Evolutionary conservation across 495 filamentous ascomycete species (phyloP), one percentile per base, ranked within the genome.

Genomic region (Lepraria neglecta): DNA sequence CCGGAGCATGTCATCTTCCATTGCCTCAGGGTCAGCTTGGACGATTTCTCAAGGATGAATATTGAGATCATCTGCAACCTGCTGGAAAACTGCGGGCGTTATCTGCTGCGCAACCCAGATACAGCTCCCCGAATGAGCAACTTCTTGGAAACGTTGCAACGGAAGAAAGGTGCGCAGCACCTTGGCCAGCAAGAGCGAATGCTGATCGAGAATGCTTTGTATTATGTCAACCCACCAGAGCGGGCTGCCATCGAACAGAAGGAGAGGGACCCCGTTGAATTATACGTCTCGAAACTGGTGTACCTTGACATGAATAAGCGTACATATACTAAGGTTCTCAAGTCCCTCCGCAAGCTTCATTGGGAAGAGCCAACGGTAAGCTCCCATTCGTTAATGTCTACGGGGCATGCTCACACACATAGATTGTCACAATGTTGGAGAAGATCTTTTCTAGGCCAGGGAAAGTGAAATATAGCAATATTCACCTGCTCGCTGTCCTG

Each of bases 1-100:
- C 95, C 94, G 10, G 92, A 99, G 73, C 94, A 99, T 71, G 92
- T 97, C 65, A 94, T 97, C 60, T 99, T 99, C 74, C 95, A 99
- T 67, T 97, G 92, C 73, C 82, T 99, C 63, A 97, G 95, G 72
- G 92, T 99, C 67, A 94, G 94, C 62, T 76, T 97, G 6, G 95
- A 99, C 67, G 94, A 99, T 63, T 97, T 99, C 66, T 96, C 95
- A 10, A 83, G 92, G 64, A 95, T 96, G 84, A 97, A 97, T 68
- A 95, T 99, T 62, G 95, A 99, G 71, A 96, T 99, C 66, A 95
- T 97, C 64, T 92, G 92, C 66, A 91, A 95, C 66, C 77, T 97
- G n/a, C 79, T 99, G 9, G 94, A 99, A 75, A 97, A 96, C 67
- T 99, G 95, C 67, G 94, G 94, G 38, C 86, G 92, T 7, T 99